Evolutionary conservation across 495 filamentous ascomycete genomes (phyloP), one percentile per base, ranked within the genome.

Genomic region (Ramalina intermedia): DNA sequence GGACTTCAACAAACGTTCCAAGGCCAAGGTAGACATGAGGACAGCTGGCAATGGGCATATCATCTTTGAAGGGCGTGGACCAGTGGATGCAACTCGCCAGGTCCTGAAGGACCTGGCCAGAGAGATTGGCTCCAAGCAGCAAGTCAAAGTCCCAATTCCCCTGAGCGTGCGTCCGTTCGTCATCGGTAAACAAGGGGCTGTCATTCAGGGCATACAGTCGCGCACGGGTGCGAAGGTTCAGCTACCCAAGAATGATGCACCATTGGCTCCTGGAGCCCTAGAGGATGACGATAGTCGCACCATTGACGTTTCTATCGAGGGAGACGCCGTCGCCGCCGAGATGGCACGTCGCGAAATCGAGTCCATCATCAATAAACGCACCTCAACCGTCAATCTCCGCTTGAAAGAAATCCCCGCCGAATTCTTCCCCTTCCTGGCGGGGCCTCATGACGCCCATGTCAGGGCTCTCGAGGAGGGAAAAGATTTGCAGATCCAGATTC

Each of bases 351-450:
- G 79, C n/a, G 79, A 81, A 47, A 87, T 99, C 50, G 74, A 82
- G 55, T 75, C 75, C 46, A 95, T 96, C 59, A 85, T 85, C 20
- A 82, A 82, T 56, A 88, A 95, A 64, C 81, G 84, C 23, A 80
- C 82, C 16, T 82, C 87, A 16, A 87, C 79, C 56, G 80, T 90
- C 59, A 60, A 60, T 20, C 63, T 85, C 27, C 79, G 79, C 35
- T 62, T 98, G 51, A 82, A 79, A 62, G 74, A 81, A 14, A 81
- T 96, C 50, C 90, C 89, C 2, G 80, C 89, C 17, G 87, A 95
- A 61, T 93, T 85, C 62, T 99, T 87, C 66, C 93, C 90, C 13
- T 96, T 96, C 69, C 84, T 99, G 61, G 82, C 85, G 21, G 89
- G 89, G 21, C 76, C 84, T 13, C 77, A 89, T 58, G 84, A 87